A percentile compares a stretch with the other conserved stretches of the same genome.
Conservation (phyloP, 2,329 filamentous ascomycete genomes). For the Cercospora sp. region DNA sequence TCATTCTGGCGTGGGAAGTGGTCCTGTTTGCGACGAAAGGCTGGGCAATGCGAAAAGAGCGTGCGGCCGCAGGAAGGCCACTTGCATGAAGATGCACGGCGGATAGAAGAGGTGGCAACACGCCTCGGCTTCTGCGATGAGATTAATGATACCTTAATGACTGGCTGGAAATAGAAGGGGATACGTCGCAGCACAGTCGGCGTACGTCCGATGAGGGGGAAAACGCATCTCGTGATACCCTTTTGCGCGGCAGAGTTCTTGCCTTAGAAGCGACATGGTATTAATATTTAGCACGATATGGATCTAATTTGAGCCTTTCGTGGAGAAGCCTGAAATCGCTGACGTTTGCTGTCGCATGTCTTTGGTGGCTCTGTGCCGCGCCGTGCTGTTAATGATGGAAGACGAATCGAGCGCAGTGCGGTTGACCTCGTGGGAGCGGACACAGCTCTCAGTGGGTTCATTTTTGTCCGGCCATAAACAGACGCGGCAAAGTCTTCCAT, state of each 20-base stretch:
- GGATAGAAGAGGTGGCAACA: not conserved
- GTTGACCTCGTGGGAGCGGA: not conserved
- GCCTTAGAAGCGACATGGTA: not conserved
- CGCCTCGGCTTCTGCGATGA: not conserved
- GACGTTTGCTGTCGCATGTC: not conserved
- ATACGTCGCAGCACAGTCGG: conserved; percentile 1
- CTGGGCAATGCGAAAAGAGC: conserved; percentile 62
- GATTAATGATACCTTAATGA: not conserved
- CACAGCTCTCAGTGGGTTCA: not conserved
- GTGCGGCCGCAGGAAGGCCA: conserved; percentile 19
- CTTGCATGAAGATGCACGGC: conserved; percentile 12
- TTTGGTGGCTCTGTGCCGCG: not conserved
- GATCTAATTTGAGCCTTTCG: not conserved
- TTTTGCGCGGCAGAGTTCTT: not conserved
- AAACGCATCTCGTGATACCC: conserved; percentile 1
- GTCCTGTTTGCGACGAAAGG: conserved; percentile 80
- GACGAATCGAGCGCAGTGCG: not conserved
- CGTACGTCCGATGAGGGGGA: not conserved
- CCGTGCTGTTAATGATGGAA: not conserved
- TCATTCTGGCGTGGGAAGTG: conserved; percentile 84
- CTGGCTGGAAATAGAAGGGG: not conserved
- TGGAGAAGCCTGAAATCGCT: not conserved
- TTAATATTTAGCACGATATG: not conserved
- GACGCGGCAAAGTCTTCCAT: not conserved
- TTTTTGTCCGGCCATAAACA: too few relatives aligned